phyloP scores from a whole-genome alignment of 106 monocot genomes.

The Dendrobium huoshanense region DNA sequence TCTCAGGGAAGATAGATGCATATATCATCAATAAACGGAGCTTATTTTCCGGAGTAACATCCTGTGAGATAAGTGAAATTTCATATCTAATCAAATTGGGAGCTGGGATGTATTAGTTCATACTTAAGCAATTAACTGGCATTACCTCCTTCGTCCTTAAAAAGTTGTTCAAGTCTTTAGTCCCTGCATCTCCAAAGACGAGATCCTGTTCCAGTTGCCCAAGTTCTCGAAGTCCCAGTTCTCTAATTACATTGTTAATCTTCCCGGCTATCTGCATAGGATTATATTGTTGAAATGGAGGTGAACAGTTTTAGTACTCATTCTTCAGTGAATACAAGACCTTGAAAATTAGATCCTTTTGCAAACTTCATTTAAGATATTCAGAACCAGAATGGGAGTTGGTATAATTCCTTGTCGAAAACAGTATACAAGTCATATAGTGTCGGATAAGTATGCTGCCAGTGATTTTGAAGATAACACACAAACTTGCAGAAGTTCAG shows the following conservation, averaged over 20 bases:
- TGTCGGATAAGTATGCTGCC: no score
- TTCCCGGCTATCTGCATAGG: conserved; percentile 88
- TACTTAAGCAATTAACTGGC: neutral
- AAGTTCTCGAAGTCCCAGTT: conserved; percentile 74
- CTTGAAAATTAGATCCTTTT: neutral
- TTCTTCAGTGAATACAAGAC: neutral
- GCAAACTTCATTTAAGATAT: neutral
- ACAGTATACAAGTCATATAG: neutral
- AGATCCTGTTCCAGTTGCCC: conserved; percentile 93
- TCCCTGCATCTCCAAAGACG: conserved; percentile 95
- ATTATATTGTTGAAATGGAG: neutral
- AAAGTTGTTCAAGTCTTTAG: conserved; percentile 90
- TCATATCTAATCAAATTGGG: neutral
- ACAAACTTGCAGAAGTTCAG: no score
- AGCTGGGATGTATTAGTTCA: neutral
- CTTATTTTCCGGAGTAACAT: conserved; percentile 22
- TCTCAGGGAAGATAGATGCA: conserved; percentile 23
- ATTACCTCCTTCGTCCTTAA: conserved; percentile 67
- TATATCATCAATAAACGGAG: conserved; percentile 26
- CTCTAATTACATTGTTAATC: conserved; percentile 72
- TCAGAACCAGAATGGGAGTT: neutral
- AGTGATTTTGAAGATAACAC: no score
- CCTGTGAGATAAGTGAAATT: conserved; percentile 3
- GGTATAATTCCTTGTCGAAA: neutral
- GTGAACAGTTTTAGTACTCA: neutral